Base-by-base conservation (phyloP, 768 basidiomycete species). In the Solioccasus polychromus region DNA sequence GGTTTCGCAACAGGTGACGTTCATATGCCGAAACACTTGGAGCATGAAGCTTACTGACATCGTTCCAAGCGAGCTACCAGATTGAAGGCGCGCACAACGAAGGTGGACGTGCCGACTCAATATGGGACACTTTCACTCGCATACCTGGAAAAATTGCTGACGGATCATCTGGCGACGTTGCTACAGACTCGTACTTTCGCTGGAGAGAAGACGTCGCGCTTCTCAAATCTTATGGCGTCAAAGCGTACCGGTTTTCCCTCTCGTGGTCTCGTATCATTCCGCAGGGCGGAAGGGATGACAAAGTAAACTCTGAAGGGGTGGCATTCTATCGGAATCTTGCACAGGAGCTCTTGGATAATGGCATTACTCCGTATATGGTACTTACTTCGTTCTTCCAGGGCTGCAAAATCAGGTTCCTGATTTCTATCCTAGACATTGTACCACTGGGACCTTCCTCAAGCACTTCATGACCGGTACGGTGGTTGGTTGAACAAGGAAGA, bases 261-360 rank as follows among this genome's bases (percentile, higher is more conserved):
- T 74, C 85, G 5, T 91, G 88, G 88, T 78, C 84, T 14, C 76
- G 88, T 24, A 75, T 89, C 50, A 86, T 90, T 48, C 88, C 88
- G 26, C 70, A 80, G 14, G 85, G 85, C 19, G 87, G 86, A 12
- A 75, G 82, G 17, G 70, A 83, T 49, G 87, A 89, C 66, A 80
- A 85, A 12, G 64, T 88, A 51, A 90, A 88, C 62, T 75, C 78
- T 36, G 68, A 75, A 47, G 88, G 87, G 18, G 79, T 92, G 53
- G 70, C 77, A 45, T 86, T 77, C 58, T 92, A 92, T 71, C 80
- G 78, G 19, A 73, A 79, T 40, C 64, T 90, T 52, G 87, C 90
- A 55, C 79, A 90, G 63, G 79, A 72, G 41, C 68, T 88, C 23
- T 64, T 89, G 25, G 75, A 71, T 34, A 68, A 79, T 45, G 83